Conservation (phyloP, 2,329 filamentous ascomycete species). For the Aspergillus glaucus region DNA sequence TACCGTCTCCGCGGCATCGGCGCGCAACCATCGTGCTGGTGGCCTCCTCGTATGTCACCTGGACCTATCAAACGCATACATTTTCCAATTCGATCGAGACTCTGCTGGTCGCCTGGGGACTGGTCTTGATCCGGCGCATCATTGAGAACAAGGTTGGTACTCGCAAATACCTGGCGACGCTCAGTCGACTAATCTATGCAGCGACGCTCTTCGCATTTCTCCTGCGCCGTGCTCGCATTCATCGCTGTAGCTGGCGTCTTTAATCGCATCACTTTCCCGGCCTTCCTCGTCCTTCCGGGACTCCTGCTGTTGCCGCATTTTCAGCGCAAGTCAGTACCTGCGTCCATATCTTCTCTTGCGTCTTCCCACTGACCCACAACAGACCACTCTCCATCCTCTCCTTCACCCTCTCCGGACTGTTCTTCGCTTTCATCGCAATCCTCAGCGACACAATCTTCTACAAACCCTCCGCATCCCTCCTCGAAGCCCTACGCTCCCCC, state of each 20-base stretch:
- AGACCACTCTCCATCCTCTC: conserved; percentile 56
- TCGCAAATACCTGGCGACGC: neutral
- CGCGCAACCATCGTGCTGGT: conserved; percentile 73
- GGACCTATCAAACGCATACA: conserved; percentile 97
- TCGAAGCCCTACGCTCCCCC: conserved; percentile 48
- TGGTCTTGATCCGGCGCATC: conserved; percentile 87
- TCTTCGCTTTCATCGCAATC: conserved; percentile 67
- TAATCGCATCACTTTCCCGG: conserved; percentile 95
- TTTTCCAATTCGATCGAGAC: conserved; percentile 98
- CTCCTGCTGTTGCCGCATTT: conserved; percentile 82
- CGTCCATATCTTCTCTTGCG: neutral
- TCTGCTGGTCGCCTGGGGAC: conserved; percentile 81
- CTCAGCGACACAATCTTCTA: conserved; percentile 84
- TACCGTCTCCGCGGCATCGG: conserved; percentile 66
- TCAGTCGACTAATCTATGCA: conserved; percentile 31
- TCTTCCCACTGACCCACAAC: conserved; percentile 6
- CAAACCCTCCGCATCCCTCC: conserved; percentile 29
- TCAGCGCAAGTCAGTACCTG: conserved; percentile 59
- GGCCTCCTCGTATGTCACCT: conserved; percentile 95
- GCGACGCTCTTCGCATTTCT: conserved; percentile 68
- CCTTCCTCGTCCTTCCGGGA: conserved; percentile 79
- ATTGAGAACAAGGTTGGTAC: conserved; percentile 62
- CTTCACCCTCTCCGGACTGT: conserved; percentile 58
- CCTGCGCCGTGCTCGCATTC: conserved; percentile 71
- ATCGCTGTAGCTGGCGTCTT: conserved; percentile 82